Percentiles rank a stretch among this genome's conserved stretches.
phyloP scores from a whole-genome alignment of 768 basidiomycete species.

The Clavulina sp. region DNA sequence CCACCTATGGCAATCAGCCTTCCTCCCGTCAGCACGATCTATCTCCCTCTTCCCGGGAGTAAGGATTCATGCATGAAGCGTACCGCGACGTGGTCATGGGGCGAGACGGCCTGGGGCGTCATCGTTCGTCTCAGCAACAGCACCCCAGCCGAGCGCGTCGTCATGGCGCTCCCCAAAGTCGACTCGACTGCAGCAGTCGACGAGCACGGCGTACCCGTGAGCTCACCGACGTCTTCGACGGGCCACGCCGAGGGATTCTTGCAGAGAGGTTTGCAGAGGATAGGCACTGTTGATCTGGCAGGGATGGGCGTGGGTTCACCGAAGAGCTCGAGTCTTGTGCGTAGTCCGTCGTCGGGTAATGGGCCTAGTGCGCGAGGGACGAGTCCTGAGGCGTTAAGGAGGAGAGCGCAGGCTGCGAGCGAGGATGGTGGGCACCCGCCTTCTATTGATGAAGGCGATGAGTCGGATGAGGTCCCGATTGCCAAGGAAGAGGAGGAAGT shows the following conservation, averaged over 20 bases:
- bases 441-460: not conserved
- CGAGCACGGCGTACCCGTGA: not conserved
- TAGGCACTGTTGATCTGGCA: not conserved
- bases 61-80: slow-evolving; percentile 33
- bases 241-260: not conserved
- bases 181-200: slow-evolving; percentile 4
- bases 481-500: slow-evolving; percentile 14
- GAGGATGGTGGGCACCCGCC: slow-evolving; percentile 5
- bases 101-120: slow-evolving; percentile 81
- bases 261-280: not conserved
- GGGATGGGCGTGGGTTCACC: not conserved
- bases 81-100: slow-evolving; percentile 74
- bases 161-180: slow-evolving; percentile 2
- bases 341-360: not conserved
- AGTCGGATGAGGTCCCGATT: slow-evolving; percentile 4
- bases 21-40: slow-evolving; percentile 42
- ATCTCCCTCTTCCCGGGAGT: slow-evolving; percentile 23
- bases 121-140: slow-evolving; percentile 26
- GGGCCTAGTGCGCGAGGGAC: too few relatives aligned
- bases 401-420: not conserved
- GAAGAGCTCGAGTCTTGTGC: not conserved
- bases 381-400: not conserved
- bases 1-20: slow-evolving; percentile 54
- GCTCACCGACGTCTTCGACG: not conserved
- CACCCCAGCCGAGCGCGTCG: not conserved